Base-by-base conservation (phyloP, 2,329 filamentous ascomycete species). In the Pseudocercospora eumusae region DNA sequence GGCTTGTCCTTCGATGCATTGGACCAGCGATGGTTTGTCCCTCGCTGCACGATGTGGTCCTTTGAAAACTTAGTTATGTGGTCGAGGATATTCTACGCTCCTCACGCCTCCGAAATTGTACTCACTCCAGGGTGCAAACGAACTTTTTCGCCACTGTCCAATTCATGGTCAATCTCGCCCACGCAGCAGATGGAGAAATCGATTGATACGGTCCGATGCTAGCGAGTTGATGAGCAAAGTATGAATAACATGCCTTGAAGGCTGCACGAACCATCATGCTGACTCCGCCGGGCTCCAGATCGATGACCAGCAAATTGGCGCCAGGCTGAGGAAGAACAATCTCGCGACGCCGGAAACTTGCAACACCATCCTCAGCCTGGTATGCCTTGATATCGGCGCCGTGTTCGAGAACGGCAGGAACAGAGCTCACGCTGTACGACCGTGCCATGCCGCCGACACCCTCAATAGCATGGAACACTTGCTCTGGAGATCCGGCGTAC, bases 11-110 rank as follows among this genome's bases (percentile, higher is more conserved):
- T 60, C 3, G 66, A 66, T 3, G 68, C 44, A 52, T 68, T 69
- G 10, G 28, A 60, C 66, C 66, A 69, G 4, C 65, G 63, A 59
- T 68, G 66, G 57, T 64, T 66, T 11, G 68, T 69, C 1, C 66
- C 66, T 40, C 68, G 47, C 45, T 69, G 64, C 7, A 67, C 59
- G 47, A 69, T 68, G 33, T 68, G 66, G 42, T 69, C 66, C 68
- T 69, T 28, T 40, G 31, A 40, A n/a, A 8, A 42, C 33, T n/a
- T 25, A 18, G 33, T 10, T 11, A 31, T 20, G 20, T 18, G 25
- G 18, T 2, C 13, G 36, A n/a, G 47, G 63, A 60, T 47, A 33
- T 27, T 56, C 18, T 47, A 47, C 44, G n/a, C 18, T 10, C 42
- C 28, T 45, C 21, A 27, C 5, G 20, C 36, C 28, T 23, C 13